Evolutionary conservation across 2,329 filamentous ascomycete species (phyloP).

Genomic region (Gnomoniopsis sp.): DNA sequence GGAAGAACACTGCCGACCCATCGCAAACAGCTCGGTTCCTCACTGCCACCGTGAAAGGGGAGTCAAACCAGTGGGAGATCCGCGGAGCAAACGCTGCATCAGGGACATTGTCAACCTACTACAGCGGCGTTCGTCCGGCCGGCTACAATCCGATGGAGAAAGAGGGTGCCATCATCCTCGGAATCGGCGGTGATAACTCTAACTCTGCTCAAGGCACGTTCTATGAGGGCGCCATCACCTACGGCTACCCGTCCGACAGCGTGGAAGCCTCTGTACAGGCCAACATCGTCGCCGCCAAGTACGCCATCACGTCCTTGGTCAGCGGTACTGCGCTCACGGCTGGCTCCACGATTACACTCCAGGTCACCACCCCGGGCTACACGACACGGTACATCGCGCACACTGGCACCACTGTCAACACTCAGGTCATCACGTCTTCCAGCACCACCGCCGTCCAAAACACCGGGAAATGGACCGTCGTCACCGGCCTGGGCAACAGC

Average conservation of each 20-base stretch:
- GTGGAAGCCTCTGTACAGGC: slow-evolving; percentile 57
- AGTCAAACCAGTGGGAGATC: slow-evolving; percentile 54
- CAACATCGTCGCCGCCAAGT: slow-evolving; percentile 57
- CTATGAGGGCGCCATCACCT: slow-evolving; percentile 64
- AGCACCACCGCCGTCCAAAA: slow-evolving; percentile 47
- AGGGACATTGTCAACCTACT: slow-evolving; percentile 55
- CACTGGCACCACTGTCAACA: slow-evolving; percentile 46
- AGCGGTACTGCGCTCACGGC: slow-evolving; percentile 44
- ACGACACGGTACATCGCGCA: slow-evolving; percentile 52
- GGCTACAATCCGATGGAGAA: slow-evolving; percentile 64
- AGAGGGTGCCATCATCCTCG: slow-evolving; percentile 64
- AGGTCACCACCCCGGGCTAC: slow-evolving; percentile 52
- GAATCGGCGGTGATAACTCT: slow-evolving; percentile 68
- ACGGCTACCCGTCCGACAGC: slow-evolving; percentile 56
- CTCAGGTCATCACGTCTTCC: slow-evolving; percentile 50
- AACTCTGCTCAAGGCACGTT: slow-evolving; percentile 58
- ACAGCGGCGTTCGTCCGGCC: slow-evolving; percentile 51
- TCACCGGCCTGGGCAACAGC: slow-evolving; percentile 51
- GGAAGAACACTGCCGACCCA: slow-evolving; percentile 49
- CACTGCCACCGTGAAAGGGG: slow-evolving; percentile 55
- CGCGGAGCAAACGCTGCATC: slow-evolving; percentile 55
- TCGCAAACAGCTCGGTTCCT: slow-evolving; percentile 53
- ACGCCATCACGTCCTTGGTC: slow-evolving; percentile 44
- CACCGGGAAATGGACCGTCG: slow-evolving; percentile 51
- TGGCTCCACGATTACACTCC: slow-evolving; percentile 46